Evolutionary conservation across 106 monocot species (phyloP), one percentile per base, ranked within the genome.

Genomic region (Platanthera zijinensis): DNA sequence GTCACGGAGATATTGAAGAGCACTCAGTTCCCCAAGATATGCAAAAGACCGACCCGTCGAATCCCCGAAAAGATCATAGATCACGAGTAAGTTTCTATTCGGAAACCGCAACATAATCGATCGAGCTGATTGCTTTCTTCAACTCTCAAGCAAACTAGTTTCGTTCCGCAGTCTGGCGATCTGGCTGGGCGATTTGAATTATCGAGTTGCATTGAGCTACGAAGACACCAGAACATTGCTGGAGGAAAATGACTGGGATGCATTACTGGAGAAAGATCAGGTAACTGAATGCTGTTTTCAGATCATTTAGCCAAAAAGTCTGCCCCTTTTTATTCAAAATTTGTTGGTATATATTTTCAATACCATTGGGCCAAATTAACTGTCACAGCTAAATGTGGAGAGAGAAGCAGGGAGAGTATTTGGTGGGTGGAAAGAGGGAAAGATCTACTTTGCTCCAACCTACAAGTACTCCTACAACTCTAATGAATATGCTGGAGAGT

Each of bases 161-260:
- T 25, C 57, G 51, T 49, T 39, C 47, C 54, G 2, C 83, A 99
- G 94, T 69, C 89, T 88, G 45, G 81, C 89, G 39, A 87, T 99
- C 19, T 99, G 99, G 99, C 74, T 99, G 17, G 94, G 99, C 3
- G 95, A 95, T 80, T 78, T 95, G 74, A 95, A 95, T 72, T 95
- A 95, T 48, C 87, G 95, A 48, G 79, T 91, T 1, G 54, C 89
- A 2, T 71, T 92, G 75, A 89, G 95, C 81, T 95, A 95, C 10
- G 75, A 83, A 12, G 84, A 89, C 51, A 85, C 95, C 18, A 83
- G 77, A 72, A 61, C 76, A 25, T 77, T 95, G 8, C 69, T 95
- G 52, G 87, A 92, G 72, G 89, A 89, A 48, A 85, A 92, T 82
- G 86, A 95, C 28, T 95, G 95, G 95, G 86, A 92, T 62, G 73